These are phyloP conservation scores for Bruguiera gymnorhiza DNA, from an alignment of 345 rosid species.

Conservation along the genomic window DNA sequence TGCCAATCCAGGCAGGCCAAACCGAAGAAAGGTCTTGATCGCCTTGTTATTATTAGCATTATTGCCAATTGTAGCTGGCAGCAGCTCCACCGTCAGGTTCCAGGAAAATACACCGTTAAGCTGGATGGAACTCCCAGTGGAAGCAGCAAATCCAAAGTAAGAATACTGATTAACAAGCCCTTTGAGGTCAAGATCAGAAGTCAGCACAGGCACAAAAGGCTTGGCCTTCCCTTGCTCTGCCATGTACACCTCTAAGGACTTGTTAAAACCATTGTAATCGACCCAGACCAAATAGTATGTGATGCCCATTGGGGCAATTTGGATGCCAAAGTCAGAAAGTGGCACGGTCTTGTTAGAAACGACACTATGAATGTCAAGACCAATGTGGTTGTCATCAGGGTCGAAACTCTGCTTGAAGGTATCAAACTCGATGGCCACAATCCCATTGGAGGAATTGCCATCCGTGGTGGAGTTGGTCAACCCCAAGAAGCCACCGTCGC, in stretches of 20 bases:
- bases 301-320: conserved; percentile 17
- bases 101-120: too few species aligned
- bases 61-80: conserved; percentile 7
- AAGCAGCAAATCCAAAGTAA: neutral
- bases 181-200: neutral
- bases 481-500: conserved; percentile 38
- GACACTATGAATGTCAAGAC: too few species aligned
- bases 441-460: too few species aligned
- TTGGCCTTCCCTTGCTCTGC: neutral
- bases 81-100: neutral
- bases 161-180: neutral
- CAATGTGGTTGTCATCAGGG: too few species aligned
- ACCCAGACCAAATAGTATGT: conserved; percentile 43
- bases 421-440: too few species aligned
- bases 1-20: conserved; percentile 24
- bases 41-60: neutral
- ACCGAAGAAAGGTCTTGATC: conserved; percentile 25
- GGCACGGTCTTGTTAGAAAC: too few species aligned
- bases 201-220: neutral
- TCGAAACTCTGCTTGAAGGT: too few species aligned
- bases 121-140: neutral
- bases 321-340: too few species aligned
- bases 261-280: conserved; percentile 34
- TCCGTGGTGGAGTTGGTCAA: too few species aligned
- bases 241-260: neutral